Evolutionary conservation across 495 filamentous ascomycete species (phyloP).

Genomic region (Penicillium argentinense): DNA sequence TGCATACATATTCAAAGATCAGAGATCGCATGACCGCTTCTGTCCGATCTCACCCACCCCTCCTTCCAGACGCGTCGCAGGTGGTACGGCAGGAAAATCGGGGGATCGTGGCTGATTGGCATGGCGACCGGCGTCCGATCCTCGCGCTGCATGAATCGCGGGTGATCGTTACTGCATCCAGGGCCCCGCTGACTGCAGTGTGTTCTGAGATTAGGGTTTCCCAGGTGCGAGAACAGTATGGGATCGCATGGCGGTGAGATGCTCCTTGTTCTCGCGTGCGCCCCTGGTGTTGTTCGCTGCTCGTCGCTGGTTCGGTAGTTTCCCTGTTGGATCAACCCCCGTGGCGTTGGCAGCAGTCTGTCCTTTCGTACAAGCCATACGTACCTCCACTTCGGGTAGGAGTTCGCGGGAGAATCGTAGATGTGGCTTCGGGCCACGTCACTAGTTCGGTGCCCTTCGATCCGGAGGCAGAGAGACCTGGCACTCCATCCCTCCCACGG

Average conservation of each 20-base stretch:
- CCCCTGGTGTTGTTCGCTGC: too few relatives aligned
- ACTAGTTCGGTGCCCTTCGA: conserved; percentile 4
- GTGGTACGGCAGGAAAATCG: conserved; percentile 6
- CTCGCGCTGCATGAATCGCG: conserved; percentile 9
- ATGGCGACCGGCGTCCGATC: conserved; percentile 12
- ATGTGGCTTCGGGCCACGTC: conserved; percentile 10
- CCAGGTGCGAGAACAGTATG: neutral
- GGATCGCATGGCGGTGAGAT: conserved; percentile 17
- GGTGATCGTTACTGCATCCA: conserved; percentile 11
- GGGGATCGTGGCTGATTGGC: conserved; percentile 1
- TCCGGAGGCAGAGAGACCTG: too few relatives aligned
- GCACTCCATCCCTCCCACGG: too few relatives aligned
- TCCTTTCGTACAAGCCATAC: too few relatives aligned
- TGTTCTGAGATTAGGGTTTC: conserved; percentile 17
- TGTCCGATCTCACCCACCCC: neutral
- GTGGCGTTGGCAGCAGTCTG: too few relatives aligned
- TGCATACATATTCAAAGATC: too few relatives aligned
- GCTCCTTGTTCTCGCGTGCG: too few relatives aligned
- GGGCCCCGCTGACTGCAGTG: conserved; percentile 8
- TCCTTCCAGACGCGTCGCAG: neutral
- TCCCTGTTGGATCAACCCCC: too few relatives aligned
- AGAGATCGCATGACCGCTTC: conserved; percentile 1
- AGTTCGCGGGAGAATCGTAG: neutral
- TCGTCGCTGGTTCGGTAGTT: too few relatives aligned
- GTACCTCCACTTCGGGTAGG: neutral